Base-by-base conservation (phyloP, 768 basidiomycete genomes). In the Daedalea quercina region DNA sequence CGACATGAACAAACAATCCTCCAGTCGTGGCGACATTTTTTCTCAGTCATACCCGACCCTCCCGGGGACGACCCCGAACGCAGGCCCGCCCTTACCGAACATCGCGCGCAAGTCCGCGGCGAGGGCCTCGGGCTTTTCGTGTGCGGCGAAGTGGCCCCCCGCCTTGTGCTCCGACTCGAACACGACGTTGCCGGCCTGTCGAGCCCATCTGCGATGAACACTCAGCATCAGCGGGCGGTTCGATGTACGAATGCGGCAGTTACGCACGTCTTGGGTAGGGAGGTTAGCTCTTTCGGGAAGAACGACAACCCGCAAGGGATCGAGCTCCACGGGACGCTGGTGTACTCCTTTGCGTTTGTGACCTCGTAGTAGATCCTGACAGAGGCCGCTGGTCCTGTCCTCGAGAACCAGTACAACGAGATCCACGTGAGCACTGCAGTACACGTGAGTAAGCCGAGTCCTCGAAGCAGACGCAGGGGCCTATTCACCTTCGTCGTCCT, bases 381-480 rank as follows among this genome's bases (percentile, higher is more conserved):
- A 0, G 82, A 76, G 0, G 82, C 79, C 1, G 80, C 72, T 6
- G 84, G 81, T 0, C 81, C 81, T 0, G 76, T 70, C 9, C 76
- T 73, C 7, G 81, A 82, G 65, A 84, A 82, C 70, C 72, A 77
- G 59, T 77, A 81, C 11, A 81, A 69, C 2, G 79, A 81, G 20
- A 81, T 62, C 81, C 82, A 85, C 0, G 78, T 80, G 26, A 85
- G 57, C 1, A 83, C 82, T 82, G 51, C 13, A 3, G 8, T 17
- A 19, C 35, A 1, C 3, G 11, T n/a, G 19, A 13, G 17, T 3
- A 25, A 22, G 37, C n/a, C 23, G 42, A 23, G n/a, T 53, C n/a
- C 23, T 7, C 25, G 37, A 6, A 31, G 28, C 28, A 11, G 12
- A 24, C 25, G 15, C 19, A 7, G 12, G 13, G 19, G 19, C 23